Evolutionary conservation across 495 filamentous ascomycete species (phyloP).

Genomic region (Hyphodiscus hymeniophilus): DNA sequence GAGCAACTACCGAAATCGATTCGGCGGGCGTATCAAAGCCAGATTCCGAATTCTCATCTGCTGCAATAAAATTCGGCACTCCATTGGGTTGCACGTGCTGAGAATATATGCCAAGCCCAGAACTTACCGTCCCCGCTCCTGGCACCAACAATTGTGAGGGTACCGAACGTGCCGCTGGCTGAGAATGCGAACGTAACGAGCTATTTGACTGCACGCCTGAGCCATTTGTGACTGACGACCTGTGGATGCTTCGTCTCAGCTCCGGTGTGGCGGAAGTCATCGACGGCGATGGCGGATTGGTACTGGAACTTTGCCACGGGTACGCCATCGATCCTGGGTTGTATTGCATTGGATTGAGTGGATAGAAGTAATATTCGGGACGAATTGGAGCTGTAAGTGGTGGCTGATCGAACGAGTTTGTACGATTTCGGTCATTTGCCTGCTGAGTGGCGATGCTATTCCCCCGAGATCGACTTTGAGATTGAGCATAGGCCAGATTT

Average conservation of each 20-base stretch:
- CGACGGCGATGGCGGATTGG: slow-evolving; percentile 40
- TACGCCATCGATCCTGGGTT: too few species aligned
- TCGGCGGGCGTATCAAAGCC: slow-evolving; percentile 15
- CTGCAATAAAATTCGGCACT: slow-evolving; percentile 39
- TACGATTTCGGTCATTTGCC: slow-evolving; percentile 38
- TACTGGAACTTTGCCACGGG: slow-evolving; percentile 23
- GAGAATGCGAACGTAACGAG: slow-evolving; percentile 46
- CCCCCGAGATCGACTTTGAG: slow-evolving; percentile 31
- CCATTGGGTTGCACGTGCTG: slow-evolving; percentile 32
- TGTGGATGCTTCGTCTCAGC: slow-evolving; percentile 41
- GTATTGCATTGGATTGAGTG: slow-evolving; percentile 14
- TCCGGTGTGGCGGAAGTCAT: slow-evolving; percentile 31
- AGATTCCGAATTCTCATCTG: slow-evolving; percentile 35
- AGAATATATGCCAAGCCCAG: slow-evolving; percentile 24
- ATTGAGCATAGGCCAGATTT: slow-evolving; percentile 35
- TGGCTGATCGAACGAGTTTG: slow-evolving; percentile 39
- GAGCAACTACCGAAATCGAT: slow-evolving; percentile 4
- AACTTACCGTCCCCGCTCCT: slow-evolving; percentile 24
- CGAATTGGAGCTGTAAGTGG: slow-evolving; percentile 42
- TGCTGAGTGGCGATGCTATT: slow-evolving; percentile 15
- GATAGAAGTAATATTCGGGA: slow-evolving; percentile 38
- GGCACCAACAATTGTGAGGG: slow-evolving; percentile 14
- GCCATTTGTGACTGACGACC: slow-evolving; percentile 32
- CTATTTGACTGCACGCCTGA: slow-evolving; percentile 31
- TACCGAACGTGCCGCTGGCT: slow-evolving; percentile 41